A percentile compares a stretch with the other conserved stretches of the same genome.
Conservation (phyloP, 805 yeast species). For the Tetrapisispora nanseiensis region DNA sequence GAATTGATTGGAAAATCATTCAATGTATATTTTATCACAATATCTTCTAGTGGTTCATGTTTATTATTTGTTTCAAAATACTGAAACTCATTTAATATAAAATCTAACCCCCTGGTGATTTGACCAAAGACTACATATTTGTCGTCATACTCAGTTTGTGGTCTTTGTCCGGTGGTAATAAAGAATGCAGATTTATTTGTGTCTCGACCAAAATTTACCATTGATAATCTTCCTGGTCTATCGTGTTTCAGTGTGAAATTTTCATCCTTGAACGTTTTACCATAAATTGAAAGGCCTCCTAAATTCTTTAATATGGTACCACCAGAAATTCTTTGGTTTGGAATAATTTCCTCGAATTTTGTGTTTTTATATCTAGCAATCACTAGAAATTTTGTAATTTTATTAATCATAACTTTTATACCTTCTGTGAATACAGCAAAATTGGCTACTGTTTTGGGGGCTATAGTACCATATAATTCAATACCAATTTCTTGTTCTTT, state of each 20-base stretch:
- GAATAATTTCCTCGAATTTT: conserved; percentile 63
- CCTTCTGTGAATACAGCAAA: conserved; percentile 43
- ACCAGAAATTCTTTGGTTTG: conserved; percentile 74
- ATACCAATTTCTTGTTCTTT: conserved; percentile 34
- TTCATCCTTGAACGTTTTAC: conserved; percentile 67
- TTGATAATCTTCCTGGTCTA: conserved; percentile 57
- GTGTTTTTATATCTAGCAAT: conserved; percentile 43
- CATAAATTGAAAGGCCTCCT: conserved; percentile 76
- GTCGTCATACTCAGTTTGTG: conserved; percentile 42
- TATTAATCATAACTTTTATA: conserved; percentile 27
- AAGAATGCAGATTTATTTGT: conserved; percentile 65
- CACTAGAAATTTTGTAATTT: conserved; percentile 5
- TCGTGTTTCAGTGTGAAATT: conserved; percentile 59
- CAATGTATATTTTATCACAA: conserved; percentile 31
- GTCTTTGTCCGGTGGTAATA: conserved; percentile 47
- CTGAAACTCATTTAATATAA: conserved; percentile 50
- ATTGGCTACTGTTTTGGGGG: conserved; percentile 54
- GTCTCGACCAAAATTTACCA: conserved; percentile 56
- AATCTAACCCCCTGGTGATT: conserved; percentile 54
- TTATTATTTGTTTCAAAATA: conserved; percentile 35
- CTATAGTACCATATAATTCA: conserved; percentile 57
- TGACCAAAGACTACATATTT: conserved; percentile 73
- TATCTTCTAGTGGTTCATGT: conserved; percentile 5
- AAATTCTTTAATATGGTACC: conserved; percentile 74
- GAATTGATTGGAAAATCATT: conserved; percentile 17